Evolutionary conservation across 2,329 filamentous ascomycete species (phyloP), one percentile per base, ranked within the genome.

Genomic region (Curvularia verruculosa): DNA sequence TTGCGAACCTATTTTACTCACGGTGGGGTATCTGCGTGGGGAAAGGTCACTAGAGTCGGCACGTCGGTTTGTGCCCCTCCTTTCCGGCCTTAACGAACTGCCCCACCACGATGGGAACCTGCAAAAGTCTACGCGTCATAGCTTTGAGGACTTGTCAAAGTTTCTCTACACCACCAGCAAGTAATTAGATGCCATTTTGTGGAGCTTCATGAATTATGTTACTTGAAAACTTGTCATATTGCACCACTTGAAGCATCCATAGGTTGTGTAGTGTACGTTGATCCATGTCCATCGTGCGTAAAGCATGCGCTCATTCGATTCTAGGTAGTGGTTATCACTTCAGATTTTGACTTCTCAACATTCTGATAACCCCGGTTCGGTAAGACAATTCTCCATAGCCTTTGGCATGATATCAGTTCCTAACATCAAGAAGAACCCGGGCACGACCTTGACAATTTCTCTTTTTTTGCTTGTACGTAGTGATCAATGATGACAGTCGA

Each of bases 281-380:
- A 40, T 49, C 28, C 13, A 29, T 3, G 36, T 18, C 43, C 3
- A 13, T 8, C 23, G 2, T 36, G 24, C 26, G 6, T n/a, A 19
- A 34, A 54, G 37, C 40, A 54, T 44, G 12, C 46, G 44, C 59
- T 61, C 53, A 61, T 59, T 61, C 56, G 57, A 59, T 53, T 58
- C 54, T 39, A 59, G 57, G 60, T 64, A 65, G 64, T 65, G 64
- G 64, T 66, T 66, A 66, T 66, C 64, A 66, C 62, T 66, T 63
- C 64, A 66, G 64, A 65, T 66, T 66, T 66, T 66, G 61, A 66
- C 41, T 57, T 24, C 34, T 19, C 59, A 49, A 61, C 28, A 29
- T 66, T 66, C 64, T 66, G 64, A 63, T 63, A 66, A 66, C 64
- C 64, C 64, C 64, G 61, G 64, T 66, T 65, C 62, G 64, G 58